phyloP scores from a whole-genome alignment of 164 flowering plant species.

The Macadamia tetraphylla region DNA sequence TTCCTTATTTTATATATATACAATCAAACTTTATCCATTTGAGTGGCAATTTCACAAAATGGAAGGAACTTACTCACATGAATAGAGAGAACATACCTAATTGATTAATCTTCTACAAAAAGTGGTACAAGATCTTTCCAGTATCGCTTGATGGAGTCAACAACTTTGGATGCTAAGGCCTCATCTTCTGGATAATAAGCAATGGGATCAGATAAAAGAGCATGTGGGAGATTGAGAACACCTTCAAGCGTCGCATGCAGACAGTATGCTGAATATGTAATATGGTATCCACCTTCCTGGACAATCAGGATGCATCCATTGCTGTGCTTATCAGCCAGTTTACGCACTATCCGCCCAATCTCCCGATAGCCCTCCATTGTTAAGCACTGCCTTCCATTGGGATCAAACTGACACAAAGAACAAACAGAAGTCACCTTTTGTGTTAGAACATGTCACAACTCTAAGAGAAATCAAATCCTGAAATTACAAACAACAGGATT shows the following conservation, averaged over 20 bases:
- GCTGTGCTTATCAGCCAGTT: slow-evolving; percentile 49
- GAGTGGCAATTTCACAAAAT: not conserved
- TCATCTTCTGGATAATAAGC: slow-evolving; percentile 86
- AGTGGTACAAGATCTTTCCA: slow-evolving; percentile 38
- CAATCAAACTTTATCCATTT: not conserved
- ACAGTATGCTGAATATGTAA: slow-evolving; percentile 96
- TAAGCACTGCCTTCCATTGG: slow-evolving; percentile 94
- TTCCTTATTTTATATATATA: not conserved
- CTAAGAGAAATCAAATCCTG: no score
- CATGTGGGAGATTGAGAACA: slow-evolving; percentile 50
- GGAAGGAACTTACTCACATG: not conserved
- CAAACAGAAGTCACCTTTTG: not conserved
- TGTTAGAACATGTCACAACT: no score
- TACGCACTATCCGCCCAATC: slow-evolving; percentile 47
- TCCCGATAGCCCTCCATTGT: slow-evolving; percentile 85
- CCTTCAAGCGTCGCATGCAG: slow-evolving; percentile 93
- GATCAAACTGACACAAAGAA: slow-evolving; percentile 65
- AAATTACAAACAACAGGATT: no score
- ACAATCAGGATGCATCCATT: slow-evolving; percentile 68
- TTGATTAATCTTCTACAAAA: slow-evolving; percentile 12
- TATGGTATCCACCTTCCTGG: slow-evolving; percentile 95
- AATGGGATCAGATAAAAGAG: slow-evolving; percentile 66
- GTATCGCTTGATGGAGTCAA: slow-evolving; percentile 49
- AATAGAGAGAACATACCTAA: not conserved
- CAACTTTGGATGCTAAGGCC: slow-evolving; percentile 37